phyloP scores from a whole-genome alignment of 176 grass and related monocot genomes.

The Aegilops tauschii region DNA sequence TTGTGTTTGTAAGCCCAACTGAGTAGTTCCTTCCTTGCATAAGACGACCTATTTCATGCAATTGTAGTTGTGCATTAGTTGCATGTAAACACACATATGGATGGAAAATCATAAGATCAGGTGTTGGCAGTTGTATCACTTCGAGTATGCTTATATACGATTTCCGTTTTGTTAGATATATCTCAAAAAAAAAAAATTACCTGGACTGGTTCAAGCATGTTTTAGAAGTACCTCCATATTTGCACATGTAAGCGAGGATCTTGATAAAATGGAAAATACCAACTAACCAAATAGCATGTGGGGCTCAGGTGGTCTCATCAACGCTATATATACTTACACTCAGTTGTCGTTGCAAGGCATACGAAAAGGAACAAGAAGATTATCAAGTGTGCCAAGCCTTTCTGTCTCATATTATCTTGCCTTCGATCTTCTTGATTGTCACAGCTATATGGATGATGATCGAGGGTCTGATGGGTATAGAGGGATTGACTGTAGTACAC shows the following conservation, averaged over 20 bases:
- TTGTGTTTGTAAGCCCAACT: neutral
- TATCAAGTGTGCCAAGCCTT: too few species aligned
- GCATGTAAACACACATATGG: neutral
- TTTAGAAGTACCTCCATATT: neutral
- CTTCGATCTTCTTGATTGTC: neutral
- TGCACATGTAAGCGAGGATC: neutral
- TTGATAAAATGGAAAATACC: too few species aligned
- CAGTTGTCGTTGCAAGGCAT: too few species aligned
- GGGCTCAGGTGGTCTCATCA: too few species aligned
- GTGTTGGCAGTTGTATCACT: too few species aligned
- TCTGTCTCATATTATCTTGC: too few species aligned
- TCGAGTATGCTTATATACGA: too few species aligned
- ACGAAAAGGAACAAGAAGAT: too few species aligned
- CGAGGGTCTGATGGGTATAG: neutral
- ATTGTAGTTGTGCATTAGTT: neutral
- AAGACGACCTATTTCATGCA: neutral
- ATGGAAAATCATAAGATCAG: too few species aligned
- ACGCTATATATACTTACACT: neutral
- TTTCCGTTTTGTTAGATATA: too few species aligned
- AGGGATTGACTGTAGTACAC: neutral
- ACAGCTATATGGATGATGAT: too few species aligned
- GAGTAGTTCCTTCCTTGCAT: neutral
- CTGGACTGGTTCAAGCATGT: neutral
- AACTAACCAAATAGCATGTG: neutral
- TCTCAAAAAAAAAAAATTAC: too few species aligned